These are phyloP conservation scores for Primulina huaijiensis DNA, from an alignment of 257 asterid species.

Conservation along the genomic window DNA sequence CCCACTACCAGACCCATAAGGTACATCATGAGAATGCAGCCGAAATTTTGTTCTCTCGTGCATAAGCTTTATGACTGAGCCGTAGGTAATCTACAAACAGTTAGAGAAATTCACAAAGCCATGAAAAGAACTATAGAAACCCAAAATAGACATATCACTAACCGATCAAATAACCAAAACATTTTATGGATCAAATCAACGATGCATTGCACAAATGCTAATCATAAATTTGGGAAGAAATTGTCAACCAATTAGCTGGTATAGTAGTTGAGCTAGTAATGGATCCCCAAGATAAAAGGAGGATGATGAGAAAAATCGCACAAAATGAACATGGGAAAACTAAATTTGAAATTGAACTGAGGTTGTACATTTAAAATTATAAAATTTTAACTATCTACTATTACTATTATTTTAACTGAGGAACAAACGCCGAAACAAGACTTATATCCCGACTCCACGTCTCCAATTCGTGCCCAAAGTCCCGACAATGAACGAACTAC, in stretches of 20 bases:
- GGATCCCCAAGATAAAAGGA: not conserved
- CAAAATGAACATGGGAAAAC: not conserved
- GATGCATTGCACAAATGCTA: not conserved
- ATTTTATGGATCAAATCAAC: not conserved
- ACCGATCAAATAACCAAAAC: not conserved
- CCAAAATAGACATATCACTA: not conserved
- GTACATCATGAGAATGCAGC: constrained; percentile 89
- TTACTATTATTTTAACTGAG: too few relatives aligned
- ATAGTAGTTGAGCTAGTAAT: too few relatives aligned
- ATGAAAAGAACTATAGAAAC: not conserved
- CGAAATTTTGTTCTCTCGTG: constrained; percentile 79
- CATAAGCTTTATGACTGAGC: constrained; percentile 80
- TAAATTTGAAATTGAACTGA: not conserved
- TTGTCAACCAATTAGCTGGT: not conserved
- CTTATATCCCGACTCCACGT: not conserved
- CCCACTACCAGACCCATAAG: constrained; percentile 96
- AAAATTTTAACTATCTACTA: not conserved
- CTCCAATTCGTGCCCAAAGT: not conserved
- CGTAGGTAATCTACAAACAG: constrained; percentile 64
- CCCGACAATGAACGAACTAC: constrained; percentile 3
- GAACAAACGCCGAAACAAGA: not conserved
- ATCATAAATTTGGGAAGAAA: not conserved
- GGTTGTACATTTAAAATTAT: not conserved
- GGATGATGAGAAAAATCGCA: not conserved
- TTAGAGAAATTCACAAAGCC: constrained; percentile 6